A percentile compares a stretch with the other conserved stretches of the same genome.
Conservation (phyloP, 148 eudicot genomes). For the Cornus florida region DNA sequence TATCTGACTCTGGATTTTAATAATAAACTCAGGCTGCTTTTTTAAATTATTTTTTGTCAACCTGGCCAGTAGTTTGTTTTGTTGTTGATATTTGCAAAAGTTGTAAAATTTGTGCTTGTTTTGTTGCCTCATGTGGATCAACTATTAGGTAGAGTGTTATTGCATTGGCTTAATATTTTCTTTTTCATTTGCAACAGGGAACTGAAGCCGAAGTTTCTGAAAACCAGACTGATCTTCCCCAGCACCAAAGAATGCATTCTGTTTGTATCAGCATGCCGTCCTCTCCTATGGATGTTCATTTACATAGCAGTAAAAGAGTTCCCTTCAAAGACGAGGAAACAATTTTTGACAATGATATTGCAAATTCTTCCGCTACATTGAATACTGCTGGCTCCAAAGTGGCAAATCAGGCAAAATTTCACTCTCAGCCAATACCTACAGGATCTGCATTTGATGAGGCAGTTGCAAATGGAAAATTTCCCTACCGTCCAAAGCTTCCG, state of each 20-base stretch:
- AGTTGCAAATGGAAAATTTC: slow-evolving; percentile 21
- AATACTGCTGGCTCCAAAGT: slow-evolving; percentile 7
- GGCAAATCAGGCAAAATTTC: slow-evolving; percentile 28
- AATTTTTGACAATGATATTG: slow-evolving; percentile 4
- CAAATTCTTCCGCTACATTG: slow-evolving; percentile 14
- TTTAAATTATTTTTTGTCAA: neutral
- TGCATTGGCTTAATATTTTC: slow-evolving; percentile 1
- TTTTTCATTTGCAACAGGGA: slow-evolving; percentile 29
- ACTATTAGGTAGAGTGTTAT: neutral
- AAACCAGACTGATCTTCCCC: neutral
- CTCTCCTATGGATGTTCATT: slow-evolving; percentile 42
- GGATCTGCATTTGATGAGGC: slow-evolving; percentile 28
- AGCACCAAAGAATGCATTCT: slow-evolving; percentile 28
- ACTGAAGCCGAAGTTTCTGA: slow-evolving; percentile 21
- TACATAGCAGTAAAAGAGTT: slow-evolving; percentile 37
- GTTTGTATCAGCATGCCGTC: slow-evolving; percentile 77
- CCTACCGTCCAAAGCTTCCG: slow-evolving; percentile 21
- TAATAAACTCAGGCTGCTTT: too few relatives aligned
- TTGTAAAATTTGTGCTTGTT: neutral
- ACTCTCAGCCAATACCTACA: slow-evolving; percentile 68
- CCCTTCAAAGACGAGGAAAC: slow-evolving; percentile 32
- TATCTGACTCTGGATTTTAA: neutral
- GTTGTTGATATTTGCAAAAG: neutral
- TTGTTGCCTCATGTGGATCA: neutral
- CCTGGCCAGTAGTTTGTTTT: neutral